Conservation (phyloP, 2,329 filamentous ascomycete species). For the Samsoniella hepiali region DNA sequence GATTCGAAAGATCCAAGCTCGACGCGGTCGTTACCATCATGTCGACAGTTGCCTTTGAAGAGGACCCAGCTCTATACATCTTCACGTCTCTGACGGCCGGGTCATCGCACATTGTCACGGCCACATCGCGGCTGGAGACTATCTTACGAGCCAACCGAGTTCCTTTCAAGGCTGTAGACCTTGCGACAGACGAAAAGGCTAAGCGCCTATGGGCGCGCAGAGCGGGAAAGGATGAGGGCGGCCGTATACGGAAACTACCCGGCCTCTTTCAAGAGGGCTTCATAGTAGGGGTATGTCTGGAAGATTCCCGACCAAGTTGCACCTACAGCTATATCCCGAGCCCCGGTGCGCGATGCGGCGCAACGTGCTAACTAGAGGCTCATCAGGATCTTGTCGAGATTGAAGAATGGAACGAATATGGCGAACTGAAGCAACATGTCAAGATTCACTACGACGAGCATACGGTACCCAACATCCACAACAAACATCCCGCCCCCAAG, state of each 20-base stretch:
- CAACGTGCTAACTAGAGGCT: not conserved
- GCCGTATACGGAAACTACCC: conserved; percentile 73
- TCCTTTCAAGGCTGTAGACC: conserved; percentile 87
- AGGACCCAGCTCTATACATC: conserved; percentile 78
- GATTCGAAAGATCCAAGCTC: conserved; percentile 1
- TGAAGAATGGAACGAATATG: conserved; percentile 99
- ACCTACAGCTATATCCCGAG: not conserved
- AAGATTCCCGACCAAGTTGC: not conserved
- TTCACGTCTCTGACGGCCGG: conserved; percentile 95
- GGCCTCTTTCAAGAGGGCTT: conserved; percentile 82
- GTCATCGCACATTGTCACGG: conserved; percentile 93
- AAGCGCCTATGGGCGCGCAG: conserved; percentile 85
- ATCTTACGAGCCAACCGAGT: conserved; percentile 94
- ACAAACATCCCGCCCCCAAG: conserved; percentile 44
- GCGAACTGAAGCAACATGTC: conserved; percentile 86
- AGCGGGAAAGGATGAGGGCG: conserved; percentile 64
- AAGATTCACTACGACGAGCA: conserved; percentile 63
- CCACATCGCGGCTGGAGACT: conserved; percentile 91
- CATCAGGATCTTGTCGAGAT: conserved; percentile 83
- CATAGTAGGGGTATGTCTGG: conserved; percentile 72
- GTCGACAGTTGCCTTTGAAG: conserved; percentile 45
- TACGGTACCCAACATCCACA: conserved; percentile 54
- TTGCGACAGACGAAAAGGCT: conserved; percentile 85
- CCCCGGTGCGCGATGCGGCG: not conserved
- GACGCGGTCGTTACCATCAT: not conserved